Conservation (phyloP, 148 eudicot species). For the Rhododendron molle region DNA sequence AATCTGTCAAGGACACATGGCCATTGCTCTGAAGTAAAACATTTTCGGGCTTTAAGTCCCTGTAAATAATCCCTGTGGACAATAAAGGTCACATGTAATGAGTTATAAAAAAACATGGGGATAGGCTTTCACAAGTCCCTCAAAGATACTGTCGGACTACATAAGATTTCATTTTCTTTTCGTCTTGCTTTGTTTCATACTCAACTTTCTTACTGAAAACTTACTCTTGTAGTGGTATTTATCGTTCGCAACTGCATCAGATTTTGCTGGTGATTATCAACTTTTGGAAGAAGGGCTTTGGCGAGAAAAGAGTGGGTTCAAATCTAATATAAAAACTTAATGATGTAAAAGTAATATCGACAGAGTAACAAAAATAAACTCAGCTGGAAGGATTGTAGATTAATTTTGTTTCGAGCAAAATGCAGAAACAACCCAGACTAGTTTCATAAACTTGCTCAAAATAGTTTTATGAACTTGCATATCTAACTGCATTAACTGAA, state of each 20-base stretch:
- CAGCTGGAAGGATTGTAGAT: not conserved
- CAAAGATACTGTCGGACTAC: not conserved
- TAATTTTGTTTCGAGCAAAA: not conserved
- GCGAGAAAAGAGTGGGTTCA: not conserved
- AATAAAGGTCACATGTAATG: not conserved
- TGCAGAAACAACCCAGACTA: not conserved
- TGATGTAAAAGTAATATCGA: not conserved
- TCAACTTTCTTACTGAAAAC: not conserved
- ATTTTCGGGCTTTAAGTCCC: slow-evolving; percentile 97
- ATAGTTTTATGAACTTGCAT: not conserved
- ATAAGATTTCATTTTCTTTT: not conserved
- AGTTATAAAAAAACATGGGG: not conserved
- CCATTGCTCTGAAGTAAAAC: slow-evolving; percentile 78
- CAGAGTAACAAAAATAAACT: not conserved
- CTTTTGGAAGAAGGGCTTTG: not conserved
- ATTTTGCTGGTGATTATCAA: not conserved
- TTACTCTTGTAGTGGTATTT: not conserved
- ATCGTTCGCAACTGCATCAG: not conserved
- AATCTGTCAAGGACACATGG: slow-evolving; percentile 87
- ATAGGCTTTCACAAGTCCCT: not conserved
- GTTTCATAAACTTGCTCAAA: not conserved
- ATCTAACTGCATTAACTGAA: not conserved
- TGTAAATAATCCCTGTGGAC: slow-evolving; percentile 76
- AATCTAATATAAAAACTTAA: not conserved
- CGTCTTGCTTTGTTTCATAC: not conserved